These are phyloP conservation scores for Phylloboletellus chloephorus DNA, from an alignment of 1,284 basidiomycete genomes.

Conservation along the genomic window DNA sequence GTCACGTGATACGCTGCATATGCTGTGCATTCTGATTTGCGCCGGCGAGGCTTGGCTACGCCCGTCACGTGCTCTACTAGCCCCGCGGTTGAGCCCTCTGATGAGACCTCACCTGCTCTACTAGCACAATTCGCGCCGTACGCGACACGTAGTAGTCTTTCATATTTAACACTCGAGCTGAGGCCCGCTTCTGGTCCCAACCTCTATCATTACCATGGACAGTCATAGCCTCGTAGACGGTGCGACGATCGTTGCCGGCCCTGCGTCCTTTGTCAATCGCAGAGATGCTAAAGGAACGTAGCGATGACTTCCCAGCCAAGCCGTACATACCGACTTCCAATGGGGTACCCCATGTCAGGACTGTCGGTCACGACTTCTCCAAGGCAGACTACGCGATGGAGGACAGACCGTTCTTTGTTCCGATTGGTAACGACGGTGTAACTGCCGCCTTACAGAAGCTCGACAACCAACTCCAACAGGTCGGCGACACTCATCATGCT, in stretches of 20 bases:
- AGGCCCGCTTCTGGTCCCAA: no score
- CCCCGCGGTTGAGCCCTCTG: no score
- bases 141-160: no score
- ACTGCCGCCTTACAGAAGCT: conserved; percentile 61
- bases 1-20: conserved; percentile 20
- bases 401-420: conserved; percentile 63
- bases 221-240: conserved; percentile 28
- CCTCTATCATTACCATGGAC: conserved; percentile 18
- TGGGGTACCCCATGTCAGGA: conserved; percentile 6
- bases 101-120: no score
- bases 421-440: conserved; percentile 58
- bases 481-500: conserved; percentile 24
- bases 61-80: no score
- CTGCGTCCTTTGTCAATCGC: conserved; percentile 23
- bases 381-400: conserved; percentile 28
- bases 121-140: no score
- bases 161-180: no score
- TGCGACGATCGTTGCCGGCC: conserved; percentile 35
- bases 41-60: no score
- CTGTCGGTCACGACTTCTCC: conserved; percentile 26
- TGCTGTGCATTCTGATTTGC: no score
- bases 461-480: conserved; percentile 51
- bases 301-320: conserved; percentile 19
- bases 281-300: conserved; percentile 18
- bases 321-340: background rate